phyloP scores from a whole-genome alignment of 148 eudicot genomes.

The Cornus kousa region DNA sequence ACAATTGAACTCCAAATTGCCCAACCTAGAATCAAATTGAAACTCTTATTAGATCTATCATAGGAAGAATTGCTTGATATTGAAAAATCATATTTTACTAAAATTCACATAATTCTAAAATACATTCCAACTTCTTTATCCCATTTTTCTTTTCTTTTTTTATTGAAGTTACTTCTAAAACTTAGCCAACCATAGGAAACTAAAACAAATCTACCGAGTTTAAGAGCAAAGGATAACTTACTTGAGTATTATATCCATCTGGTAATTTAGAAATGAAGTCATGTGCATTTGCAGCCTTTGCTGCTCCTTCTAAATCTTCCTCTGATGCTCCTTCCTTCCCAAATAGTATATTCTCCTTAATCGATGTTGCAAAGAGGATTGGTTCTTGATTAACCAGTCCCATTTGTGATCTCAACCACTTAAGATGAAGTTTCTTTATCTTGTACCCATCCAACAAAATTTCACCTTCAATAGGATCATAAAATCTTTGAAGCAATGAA shows the following conservation, averaged over 20 bases:
- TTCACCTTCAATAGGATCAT: slow-evolving; percentile 52
- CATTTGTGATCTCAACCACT: slow-evolving; percentile 58
- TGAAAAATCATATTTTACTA: no score
- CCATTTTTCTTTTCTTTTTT: no score
- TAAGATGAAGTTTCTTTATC: slow-evolving; percentile 45
- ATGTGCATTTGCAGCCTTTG: slow-evolving; percentile 53
- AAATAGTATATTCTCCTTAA: slow-evolving; percentile 46
- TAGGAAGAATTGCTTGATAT: no score
- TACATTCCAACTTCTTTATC: no score
- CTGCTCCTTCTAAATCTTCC: slow-evolving; percentile 41
- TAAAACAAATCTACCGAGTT: neutral
- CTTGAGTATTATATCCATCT: slow-evolving; percentile 49
- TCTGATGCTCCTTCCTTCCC: slow-evolving; percentile 49
- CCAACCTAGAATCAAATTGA: slow-evolving; percentile 34
- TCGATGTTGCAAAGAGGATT: slow-evolving; percentile 52
- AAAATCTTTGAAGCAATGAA: slow-evolving; percentile 45
- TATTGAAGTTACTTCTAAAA: neutral
- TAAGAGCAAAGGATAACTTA: slow-evolving; percentile 11
- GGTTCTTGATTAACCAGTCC: slow-evolving; percentile 64
- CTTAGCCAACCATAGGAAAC: neutral
- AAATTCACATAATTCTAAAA: no score
- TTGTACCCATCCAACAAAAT: slow-evolving; percentile 47
- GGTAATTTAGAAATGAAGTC: slow-evolving; percentile 48
- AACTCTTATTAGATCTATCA: no score
- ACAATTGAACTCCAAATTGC: slow-evolving; percentile 52